These are phyloP conservation scores for Larix kaempferi DNA, from an alignment of 75 land plant species.

Conservation along the genomic window DNA sequence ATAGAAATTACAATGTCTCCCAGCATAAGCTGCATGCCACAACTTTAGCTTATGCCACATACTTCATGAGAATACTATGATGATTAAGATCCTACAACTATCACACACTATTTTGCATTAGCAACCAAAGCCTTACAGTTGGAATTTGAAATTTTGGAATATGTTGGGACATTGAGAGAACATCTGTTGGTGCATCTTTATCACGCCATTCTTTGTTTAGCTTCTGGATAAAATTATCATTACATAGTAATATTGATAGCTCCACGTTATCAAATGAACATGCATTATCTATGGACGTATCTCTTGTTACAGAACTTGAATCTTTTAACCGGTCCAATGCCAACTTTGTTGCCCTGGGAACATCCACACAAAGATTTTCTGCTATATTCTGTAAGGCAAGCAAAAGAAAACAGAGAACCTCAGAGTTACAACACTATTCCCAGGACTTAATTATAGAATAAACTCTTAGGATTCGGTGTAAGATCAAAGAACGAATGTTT, in stretches of 20 bases:
- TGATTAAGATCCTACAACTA: constrained; percentile 1
- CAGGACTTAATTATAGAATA: neutral
- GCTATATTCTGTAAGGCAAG: constrained; percentile 18
- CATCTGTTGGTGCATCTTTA: constrained; percentile 45
- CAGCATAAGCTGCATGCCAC: constrained; percentile 28
- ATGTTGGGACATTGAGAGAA: constrained; percentile 45
- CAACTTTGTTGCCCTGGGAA: constrained; percentile 28
- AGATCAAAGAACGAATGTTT: neutral
- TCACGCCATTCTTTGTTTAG: constrained; percentile 48
- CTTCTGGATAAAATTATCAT: constrained; percentile 35
- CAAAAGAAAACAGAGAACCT: neutral
- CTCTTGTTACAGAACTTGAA: constrained; percentile 4
- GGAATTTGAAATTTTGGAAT: constrained; percentile 20
- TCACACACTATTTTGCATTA: neutral
- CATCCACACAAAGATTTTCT: constrained; percentile 41
- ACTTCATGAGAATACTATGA: neutral
- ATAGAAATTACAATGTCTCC: constrained; percentile 52
- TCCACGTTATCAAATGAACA: constrained; percentile 25
- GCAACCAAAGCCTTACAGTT: constrained; percentile 11
- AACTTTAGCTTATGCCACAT: neutral
- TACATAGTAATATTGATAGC: constrained; percentile 39
- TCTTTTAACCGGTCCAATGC: constrained; percentile 23
- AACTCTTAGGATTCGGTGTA: neutral
- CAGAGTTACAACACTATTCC: neutral
- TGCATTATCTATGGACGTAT: constrained; percentile 13